Percentiles rank a stretch among this genome's conserved stretches.
Evolutionary conservation across 345 rosid genomes (phyloP).

Genomic region (Sonneratia alba): DNA sequence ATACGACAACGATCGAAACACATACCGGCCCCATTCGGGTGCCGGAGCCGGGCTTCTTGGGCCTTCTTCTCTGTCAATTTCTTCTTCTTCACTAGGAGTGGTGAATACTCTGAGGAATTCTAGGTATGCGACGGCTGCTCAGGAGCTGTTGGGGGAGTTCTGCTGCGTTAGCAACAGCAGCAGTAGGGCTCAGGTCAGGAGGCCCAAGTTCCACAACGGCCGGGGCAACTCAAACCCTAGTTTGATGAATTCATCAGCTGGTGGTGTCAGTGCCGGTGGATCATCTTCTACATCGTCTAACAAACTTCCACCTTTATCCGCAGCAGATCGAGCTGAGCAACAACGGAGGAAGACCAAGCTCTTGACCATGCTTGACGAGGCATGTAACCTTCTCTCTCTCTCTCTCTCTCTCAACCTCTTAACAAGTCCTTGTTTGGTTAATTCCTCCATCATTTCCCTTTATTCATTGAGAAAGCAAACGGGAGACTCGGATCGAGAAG

Average conservation of each 20-base stretch:
- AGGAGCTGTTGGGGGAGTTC: slow-evolving; percentile 78
- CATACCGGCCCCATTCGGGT: slow-evolving; percentile 31
- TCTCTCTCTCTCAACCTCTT: slow-evolving; percentile 12
- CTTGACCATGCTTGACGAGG: slow-evolving; percentile 93
- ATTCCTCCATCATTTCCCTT: slow-evolving; percentile 12
- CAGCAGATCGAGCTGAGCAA: slow-evolving; percentile 73
- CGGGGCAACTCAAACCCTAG: slow-evolving; percentile 58
- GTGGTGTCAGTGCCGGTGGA: slow-evolving; percentile 4
- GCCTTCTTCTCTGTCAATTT: slow-evolving; percentile 16
- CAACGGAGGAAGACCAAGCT: slow-evolving; percentile 87
- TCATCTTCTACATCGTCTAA: slow-evolving; percentile 45
- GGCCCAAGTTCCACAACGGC: slow-evolving; percentile 33
- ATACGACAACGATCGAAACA: slow-evolving; percentile 21
- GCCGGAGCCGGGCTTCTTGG: slow-evolving; percentile 9
- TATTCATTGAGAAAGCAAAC: background rate
- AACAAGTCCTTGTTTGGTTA: too few species aligned
- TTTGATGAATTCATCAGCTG: slow-evolving; percentile 9
- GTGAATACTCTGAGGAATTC: slow-evolving; percentile 61
- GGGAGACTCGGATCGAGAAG: too few species aligned
- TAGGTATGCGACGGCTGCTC: slow-evolving; percentile 57
- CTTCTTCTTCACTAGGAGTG: slow-evolving; percentile 36
- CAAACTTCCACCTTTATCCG: slow-evolving; percentile 53
- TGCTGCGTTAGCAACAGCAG: slow-evolving; percentile 40
- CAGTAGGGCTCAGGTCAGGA: slow-evolving; percentile 68
- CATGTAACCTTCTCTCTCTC: slow-evolving; percentile 15